Conservation (phyloP, 257 asterid species). For the Cynanchum wilfordii region DNA sequence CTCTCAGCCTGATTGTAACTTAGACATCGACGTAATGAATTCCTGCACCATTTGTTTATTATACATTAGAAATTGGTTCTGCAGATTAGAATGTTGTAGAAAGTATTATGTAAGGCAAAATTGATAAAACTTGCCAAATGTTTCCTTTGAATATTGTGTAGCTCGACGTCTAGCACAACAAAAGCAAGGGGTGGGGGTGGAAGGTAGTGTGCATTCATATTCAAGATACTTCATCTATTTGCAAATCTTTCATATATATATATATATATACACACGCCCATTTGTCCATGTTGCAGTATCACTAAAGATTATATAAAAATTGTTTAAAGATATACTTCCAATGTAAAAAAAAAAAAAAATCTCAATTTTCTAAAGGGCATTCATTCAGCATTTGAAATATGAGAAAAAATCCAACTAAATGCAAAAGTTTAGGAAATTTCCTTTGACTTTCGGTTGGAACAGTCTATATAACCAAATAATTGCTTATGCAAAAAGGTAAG, state of each 20-base stretch:
- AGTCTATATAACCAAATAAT: not conserved
- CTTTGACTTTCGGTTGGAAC: not conserved
- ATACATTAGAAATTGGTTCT: not conserved
- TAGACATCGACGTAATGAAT: conserved; percentile 84
- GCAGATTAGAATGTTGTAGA: not conserved
- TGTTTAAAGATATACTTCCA: too few species aligned
- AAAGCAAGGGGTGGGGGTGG: too few species aligned
- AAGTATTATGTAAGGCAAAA: not conserved
- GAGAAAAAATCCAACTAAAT: not conserved
- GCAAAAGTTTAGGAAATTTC: not conserved
- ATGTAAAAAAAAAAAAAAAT: too few species aligned
- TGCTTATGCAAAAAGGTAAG: not conserved
- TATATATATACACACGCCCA: too few species aligned
- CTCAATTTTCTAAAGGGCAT: too few species aligned
- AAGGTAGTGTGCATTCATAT: not conserved
- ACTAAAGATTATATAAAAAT: too few species aligned
- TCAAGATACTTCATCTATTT: not conserved
- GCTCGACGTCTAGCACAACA: too few species aligned
- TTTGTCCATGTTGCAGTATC: too few species aligned
- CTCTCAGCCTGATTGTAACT: conserved; percentile 85
- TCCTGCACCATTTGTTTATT: conserved; percentile 45
- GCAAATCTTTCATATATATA: too few species aligned
- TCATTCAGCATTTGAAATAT: too few species aligned
- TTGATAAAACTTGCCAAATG: not conserved
- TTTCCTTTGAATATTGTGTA: too few species aligned